Conservation (phyloP, 495 filamentous ascomycete genomes). For the Tirmania nivea region DNA sequence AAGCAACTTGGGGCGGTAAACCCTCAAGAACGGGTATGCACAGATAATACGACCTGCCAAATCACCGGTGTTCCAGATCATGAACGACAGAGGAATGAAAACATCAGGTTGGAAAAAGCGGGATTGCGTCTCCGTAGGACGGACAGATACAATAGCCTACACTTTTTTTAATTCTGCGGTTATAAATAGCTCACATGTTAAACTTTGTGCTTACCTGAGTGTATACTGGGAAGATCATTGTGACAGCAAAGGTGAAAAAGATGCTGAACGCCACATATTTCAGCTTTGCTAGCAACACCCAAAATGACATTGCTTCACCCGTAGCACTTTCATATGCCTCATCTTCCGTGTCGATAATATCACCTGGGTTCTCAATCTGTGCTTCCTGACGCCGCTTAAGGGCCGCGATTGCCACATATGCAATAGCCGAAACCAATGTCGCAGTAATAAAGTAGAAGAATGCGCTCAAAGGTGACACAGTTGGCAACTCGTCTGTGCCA, state of each 20-base stretch:
- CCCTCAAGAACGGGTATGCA: slow-evolving; percentile 35
- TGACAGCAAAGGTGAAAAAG: slow-evolving; percentile 55
- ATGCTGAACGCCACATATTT: slow-evolving; percentile 47
- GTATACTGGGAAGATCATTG: slow-evolving; percentile 91
- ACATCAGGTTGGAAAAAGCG: slow-evolving; percentile 44
- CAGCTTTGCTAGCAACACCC: slow-evolving; percentile 47
- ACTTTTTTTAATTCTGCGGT: no score
- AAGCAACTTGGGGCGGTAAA: slow-evolving; percentile 39
- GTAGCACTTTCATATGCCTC: slow-evolving; percentile 24
- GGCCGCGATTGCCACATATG: slow-evolving; percentile 1
- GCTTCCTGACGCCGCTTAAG: neutral
- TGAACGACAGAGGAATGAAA: slow-evolving; percentile 78
- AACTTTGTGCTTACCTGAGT: slow-evolving; percentile 32
- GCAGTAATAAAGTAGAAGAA: slow-evolving; percentile 1
- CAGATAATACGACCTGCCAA: slow-evolving; percentile 53
- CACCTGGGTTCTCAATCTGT: neutral
- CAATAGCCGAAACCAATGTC: neutral
- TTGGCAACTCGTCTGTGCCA: slow-evolving; percentile 1
- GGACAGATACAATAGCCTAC: slow-evolving; percentile 41
- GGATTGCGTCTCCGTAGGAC: slow-evolving; percentile 26
- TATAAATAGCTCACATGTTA: no score
- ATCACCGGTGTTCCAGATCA: slow-evolving; percentile 89
- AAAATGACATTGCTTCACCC: slow-evolving; percentile 41
- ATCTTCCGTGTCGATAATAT: slow-evolving; percentile 2
- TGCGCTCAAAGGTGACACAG: neutral